A percentile compares a stretch with the other conserved stretches of the same genome.
Evolutionary conservation across 148 eudicot species (phyloP).

Genomic region (Cornus controversa): DNA sequence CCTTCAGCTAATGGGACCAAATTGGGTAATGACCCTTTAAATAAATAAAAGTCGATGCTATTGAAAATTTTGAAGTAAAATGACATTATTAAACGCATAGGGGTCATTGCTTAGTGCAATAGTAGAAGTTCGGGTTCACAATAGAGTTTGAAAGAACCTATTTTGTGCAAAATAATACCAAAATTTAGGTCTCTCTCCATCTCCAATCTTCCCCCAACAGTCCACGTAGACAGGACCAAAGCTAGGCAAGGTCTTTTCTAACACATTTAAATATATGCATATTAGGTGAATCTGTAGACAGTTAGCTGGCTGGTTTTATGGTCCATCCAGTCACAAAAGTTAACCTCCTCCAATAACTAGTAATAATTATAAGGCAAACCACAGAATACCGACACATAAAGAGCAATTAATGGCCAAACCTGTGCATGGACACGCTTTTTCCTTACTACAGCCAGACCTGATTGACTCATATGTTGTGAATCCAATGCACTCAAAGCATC

Average conservation of each 20-base stretch:
- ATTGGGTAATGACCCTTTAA: no score
- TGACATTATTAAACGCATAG: background rate
- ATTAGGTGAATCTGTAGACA: background rate
- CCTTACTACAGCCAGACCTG: conserved; percentile 73
- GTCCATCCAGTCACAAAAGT: background rate
- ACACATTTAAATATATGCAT: background rate
- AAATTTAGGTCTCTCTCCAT: no score
- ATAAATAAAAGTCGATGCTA: background rate
- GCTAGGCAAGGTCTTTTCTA: no score
- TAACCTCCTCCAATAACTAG: conserved; percentile 4
- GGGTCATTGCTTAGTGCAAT: no score
- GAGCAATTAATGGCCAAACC: conserved; percentile 36
- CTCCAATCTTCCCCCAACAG: no score
- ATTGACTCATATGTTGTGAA: conserved; percentile 68
- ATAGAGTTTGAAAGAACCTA: no score
- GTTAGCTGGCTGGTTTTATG: background rate
- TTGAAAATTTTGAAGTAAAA: background rate
- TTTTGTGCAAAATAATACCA: no score
- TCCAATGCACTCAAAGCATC: conserved; percentile 51
- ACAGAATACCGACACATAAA: background rate
- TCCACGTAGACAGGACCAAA: no score
- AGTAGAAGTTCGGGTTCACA: no score
- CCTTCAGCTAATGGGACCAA: no score
- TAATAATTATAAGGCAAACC: background rate
- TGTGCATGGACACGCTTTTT: conserved; percentile 84